Evolutionary conservation across 306 rosid genomes (phyloP).

Genomic region (Pterocarpus santalinus): DNA sequence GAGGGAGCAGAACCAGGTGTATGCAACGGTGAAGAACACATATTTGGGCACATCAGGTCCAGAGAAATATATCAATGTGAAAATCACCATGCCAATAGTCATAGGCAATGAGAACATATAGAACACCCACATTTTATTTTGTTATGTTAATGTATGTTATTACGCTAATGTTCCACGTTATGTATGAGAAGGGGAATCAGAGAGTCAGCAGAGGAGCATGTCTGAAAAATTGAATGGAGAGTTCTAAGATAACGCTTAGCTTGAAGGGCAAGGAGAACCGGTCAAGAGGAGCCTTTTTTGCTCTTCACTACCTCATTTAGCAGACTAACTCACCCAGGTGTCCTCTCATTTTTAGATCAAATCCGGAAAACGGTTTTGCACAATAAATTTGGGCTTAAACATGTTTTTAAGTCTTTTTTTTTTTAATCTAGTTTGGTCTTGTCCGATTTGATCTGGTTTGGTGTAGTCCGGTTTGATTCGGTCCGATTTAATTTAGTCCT

Average conservation of each 20-base stretch:
- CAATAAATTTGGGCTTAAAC: not conserved
- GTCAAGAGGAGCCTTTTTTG: conserved; percentile 53
- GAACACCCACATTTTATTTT: conserved; percentile 83
- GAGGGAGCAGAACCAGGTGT: conserved; percentile 95
- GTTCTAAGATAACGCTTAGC: conserved; percentile 5
- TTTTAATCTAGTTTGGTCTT: no score
- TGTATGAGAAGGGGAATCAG: not conserved
- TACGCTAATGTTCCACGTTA: conserved; percentile 26
- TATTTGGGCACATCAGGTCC: conserved; percentile 92
- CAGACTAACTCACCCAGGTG: conserved; percentile 16
- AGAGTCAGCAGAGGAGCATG: conserved; percentile 34
- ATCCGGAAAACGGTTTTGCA: not conserved
- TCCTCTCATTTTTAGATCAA: conserved; percentile 11
- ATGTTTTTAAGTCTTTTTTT: no score
- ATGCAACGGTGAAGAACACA: conserved; percentile 86
- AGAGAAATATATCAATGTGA: conserved; percentile 83
- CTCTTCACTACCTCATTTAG: conserved; percentile 45
- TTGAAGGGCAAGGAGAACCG: conserved; percentile 51
- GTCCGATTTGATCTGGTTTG: no score
- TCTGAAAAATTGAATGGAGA: conserved; percentile 31
- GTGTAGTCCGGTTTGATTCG: no score
- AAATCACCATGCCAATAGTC: conserved; percentile 85
- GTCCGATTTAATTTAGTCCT: no score
- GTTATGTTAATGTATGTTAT: not conserved
- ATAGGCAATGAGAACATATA: conserved; percentile 91